These are phyloP conservation scores for Apophysomyces ossiformis DNA, from an alignment of 371 early-diverging fungal species.

Conservation along the genomic window DNA sequence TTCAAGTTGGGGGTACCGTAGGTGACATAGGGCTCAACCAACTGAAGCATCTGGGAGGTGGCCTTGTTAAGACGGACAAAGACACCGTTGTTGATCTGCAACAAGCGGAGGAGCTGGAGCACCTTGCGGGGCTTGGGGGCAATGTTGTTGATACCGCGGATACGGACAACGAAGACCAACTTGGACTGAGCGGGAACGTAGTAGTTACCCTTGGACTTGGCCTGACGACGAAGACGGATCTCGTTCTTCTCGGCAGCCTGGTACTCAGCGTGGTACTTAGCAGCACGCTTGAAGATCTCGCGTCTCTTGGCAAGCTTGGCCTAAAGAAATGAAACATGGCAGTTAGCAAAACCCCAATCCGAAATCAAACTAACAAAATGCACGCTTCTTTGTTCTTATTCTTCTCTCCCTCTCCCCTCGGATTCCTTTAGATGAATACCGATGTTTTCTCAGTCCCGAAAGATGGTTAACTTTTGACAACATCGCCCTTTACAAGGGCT, in stretches of 20 bases:
- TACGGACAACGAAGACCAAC: conserved; percentile 97
- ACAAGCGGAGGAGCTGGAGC: conserved; percentile 98
- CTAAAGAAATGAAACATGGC: conserved; percentile 46
- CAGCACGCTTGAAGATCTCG: conserved; percentile 98
- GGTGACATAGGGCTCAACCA: conserved; percentile 98
- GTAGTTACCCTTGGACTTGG: conserved; percentile 90
- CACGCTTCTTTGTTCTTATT: not conserved
- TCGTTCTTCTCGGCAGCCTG: conserved; percentile 84
- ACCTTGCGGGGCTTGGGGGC: conserved; percentile 99
- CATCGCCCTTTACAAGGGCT: conserved; percentile 47
- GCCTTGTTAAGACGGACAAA: conserved; percentile 99
- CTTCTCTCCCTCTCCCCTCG: not conserved
- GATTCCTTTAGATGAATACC: not conserved
- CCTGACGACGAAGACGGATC: conserved; percentile 90
- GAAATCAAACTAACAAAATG: not conserved
- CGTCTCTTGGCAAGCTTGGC: conserved; percentile 82
- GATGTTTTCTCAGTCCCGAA: conserved; percentile 67
- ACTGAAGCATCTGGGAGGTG: conserved; percentile 97
- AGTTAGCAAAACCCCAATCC: not conserved
- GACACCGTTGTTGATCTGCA: conserved; percentile 99
- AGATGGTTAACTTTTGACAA: conserved; percentile 69
- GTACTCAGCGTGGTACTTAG: conserved; percentile 97
- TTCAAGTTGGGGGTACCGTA: conserved; percentile 98
- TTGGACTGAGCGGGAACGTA: conserved; percentile 97
- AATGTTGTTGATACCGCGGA: conserved; percentile 98